These are phyloP conservation scores for Annulohypoxylon maeteangense DNA, from an alignment of 495 filamentous ascomycete genomes.

Conservation along the genomic window DNA sequence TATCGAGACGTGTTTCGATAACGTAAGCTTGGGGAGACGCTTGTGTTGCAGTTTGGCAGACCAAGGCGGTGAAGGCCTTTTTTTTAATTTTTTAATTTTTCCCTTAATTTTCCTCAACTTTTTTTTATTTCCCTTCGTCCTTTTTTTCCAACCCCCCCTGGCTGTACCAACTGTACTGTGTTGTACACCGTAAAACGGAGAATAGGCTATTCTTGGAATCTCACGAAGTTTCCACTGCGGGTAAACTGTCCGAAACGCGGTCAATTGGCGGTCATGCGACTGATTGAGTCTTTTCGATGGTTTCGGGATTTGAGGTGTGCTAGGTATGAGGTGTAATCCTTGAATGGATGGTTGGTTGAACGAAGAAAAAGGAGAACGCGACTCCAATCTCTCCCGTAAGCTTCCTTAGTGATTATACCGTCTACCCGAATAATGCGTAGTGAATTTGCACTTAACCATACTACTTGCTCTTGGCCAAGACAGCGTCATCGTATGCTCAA, in stretches of 20 bases:
- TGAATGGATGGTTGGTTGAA: slow-evolving; percentile 1
- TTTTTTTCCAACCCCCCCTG: slow-evolving; percentile 5
- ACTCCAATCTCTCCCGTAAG: slow-evolving; percentile 7
- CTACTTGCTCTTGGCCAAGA: background rate
- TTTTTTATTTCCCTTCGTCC: background rate
- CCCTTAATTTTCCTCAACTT: background rate
- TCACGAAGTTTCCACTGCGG: slow-evolving; percentile 18
- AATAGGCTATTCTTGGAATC: slow-evolving; percentile 26
- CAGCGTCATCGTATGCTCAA: background rate
- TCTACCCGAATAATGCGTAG: slow-evolving; percentile 1
- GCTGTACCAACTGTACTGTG: slow-evolving; percentile 3
- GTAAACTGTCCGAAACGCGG: slow-evolving; percentile 12
- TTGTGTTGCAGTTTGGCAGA: slow-evolving; percentile 22
- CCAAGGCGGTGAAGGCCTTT: slow-evolving; percentile 34
- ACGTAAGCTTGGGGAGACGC: slow-evolving; percentile 31
- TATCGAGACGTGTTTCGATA: slow-evolving; percentile 34
- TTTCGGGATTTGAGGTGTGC: slow-evolving; percentile 25
- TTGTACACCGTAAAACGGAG: slow-evolving; percentile 18
- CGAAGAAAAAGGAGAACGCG: background rate
- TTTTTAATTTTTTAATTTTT: slow-evolving; percentile 19
- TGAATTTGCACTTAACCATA: slow-evolving; percentile 9
- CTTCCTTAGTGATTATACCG: slow-evolving; percentile 17
- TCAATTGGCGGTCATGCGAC: slow-evolving; percentile 33
- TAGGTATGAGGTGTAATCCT: slow-evolving; percentile 5
- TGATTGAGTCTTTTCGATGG: slow-evolving; percentile 5